Percentiles rank a stretch among this genome's conserved stretches.
These are phyloP conservation scores for Aspergillus felis DNA, from an alignment of 2,329 filamentous ascomycete genomes.

Conservation along the genomic window DNA sequence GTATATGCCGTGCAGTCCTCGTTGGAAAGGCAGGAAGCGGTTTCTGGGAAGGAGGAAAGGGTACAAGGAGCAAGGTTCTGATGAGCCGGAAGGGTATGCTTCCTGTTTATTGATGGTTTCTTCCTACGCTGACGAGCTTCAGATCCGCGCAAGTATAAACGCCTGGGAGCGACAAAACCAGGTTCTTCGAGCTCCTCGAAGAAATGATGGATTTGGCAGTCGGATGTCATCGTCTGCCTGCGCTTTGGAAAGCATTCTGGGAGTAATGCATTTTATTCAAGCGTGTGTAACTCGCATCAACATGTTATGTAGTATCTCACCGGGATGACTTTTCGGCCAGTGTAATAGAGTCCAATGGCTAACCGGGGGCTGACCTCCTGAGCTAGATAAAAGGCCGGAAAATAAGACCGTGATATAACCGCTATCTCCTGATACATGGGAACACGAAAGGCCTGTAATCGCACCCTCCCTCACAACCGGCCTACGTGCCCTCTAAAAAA, in stretches of 20 bases:
- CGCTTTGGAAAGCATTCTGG: background rate
- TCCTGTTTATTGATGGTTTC: background rate
- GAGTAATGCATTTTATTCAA: background rate
- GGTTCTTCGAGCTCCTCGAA: constrained; percentile 28
- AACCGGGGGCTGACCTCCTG: no score
- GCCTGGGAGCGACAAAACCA: constrained; percentile 46
- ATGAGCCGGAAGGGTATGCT: constrained; percentile 66
- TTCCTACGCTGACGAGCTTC: constrained; percentile 4
- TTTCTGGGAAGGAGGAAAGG: constrained; percentile 85
- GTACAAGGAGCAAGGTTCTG: constrained; percentile 64
- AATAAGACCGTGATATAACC: no score
- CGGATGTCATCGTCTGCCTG: background rate
- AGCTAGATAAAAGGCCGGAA: no score
- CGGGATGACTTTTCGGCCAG: no score
- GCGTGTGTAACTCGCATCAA: background rate
- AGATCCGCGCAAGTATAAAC: constrained; percentile 70
- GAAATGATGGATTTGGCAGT: constrained; percentile 4
- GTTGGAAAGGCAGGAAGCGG: constrained; percentile 64
- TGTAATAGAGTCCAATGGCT: no score
- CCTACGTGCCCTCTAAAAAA: no score
- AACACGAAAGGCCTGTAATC: no score
- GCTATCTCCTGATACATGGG: no score
- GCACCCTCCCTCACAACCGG: no score
- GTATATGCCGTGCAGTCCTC: constrained; percentile 66
- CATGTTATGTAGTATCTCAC: background rate